Conservation (phyloP, 306 rosid species). For the Citrullus mucosospermus region DNA sequence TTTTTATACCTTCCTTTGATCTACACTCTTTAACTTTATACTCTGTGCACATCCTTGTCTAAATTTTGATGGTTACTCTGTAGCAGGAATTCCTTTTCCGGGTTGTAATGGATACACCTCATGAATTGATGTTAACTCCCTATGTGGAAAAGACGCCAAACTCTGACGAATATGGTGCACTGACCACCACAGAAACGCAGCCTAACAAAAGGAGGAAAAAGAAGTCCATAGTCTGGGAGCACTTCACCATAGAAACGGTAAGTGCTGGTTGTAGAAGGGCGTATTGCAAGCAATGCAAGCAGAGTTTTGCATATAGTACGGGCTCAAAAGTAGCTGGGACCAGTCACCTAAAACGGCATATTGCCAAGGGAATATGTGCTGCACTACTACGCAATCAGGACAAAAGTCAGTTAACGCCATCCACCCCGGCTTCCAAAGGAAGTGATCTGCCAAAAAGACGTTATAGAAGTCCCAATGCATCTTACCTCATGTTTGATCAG, state of each 20-base stretch:
- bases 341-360: slow-evolving; percentile 93
- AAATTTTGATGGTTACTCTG: background rate
- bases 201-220: slow-evolving; percentile 78
- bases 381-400: slow-evolving; percentile 56
- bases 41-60: background rate
- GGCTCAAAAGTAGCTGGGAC: slow-evolving; percentile 96
- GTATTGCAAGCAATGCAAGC: slow-evolving; percentile 77
- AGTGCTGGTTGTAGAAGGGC: slow-evolving; percentile 87
- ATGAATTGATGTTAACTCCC: slow-evolving; percentile 23
- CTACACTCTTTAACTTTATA: background rate
- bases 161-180: slow-evolving; percentile 11
- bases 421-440: slow-evolving; percentile 43
- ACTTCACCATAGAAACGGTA: slow-evolving; percentile 78
- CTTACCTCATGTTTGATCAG: slow-evolving; percentile 48
- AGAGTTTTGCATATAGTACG: slow-evolving; percentile 87
- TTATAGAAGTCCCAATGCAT: slow-evolving; percentile 43
- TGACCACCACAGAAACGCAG: slow-evolving; percentile 39
- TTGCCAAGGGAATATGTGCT: slow-evolving; percentile 84
- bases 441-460: slow-evolving; percentile 56
- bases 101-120: background rate
- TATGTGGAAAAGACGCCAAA: background rate
- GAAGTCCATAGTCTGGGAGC: slow-evolving; percentile 93
- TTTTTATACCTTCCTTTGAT: background rate
- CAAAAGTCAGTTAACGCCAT: slow-evolving; percentile 36
- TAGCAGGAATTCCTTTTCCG: background rate